These are phyloP conservation scores for Sclerospora graminicola DNA, from an alignment of 352 stramenopile genomes.

Conservation along the genomic window DNA sequence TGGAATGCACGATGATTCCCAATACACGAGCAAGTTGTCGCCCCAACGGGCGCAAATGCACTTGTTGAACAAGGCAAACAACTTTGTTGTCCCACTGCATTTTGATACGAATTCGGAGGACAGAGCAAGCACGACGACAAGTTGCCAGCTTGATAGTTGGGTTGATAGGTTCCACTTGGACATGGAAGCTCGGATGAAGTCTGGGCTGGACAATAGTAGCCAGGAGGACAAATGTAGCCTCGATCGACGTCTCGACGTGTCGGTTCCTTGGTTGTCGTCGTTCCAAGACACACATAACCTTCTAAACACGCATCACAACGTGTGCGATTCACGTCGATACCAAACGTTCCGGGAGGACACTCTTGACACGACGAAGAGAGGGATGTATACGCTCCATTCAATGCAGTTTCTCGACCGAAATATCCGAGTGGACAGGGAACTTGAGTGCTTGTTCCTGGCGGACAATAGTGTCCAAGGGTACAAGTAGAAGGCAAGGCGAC, in stretches of 20 bases:
- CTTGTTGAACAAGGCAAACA: conserved; percentile 87
- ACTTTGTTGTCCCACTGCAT: conserved; percentile 36
- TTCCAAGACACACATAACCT: conserved; percentile 73
- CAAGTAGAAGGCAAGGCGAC: too few relatives aligned
- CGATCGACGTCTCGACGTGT: conserved; percentile 62
- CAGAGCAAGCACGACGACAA: conserved; percentile 54
- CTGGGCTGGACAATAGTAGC: conserved; percentile 63
- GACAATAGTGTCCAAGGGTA: conserved; percentile 67
- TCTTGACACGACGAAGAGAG: conserved; percentile 51
- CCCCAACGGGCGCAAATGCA: conserved; percentile 38
- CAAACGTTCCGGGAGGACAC: conserved; percentile 73
- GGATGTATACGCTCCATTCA: conserved; percentile 36
- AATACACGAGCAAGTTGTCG: conserved; percentile 69
- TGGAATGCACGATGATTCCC: conserved; percentile 87
- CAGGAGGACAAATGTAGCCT: conserved; percentile 80
- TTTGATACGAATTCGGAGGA: conserved; percentile 71
- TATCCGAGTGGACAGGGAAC: conserved; percentile 76
- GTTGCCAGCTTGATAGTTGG: conserved; percentile 30
- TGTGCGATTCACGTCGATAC: conserved; percentile 70
- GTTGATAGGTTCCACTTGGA: conserved; percentile 72
- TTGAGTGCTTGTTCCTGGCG: conserved; percentile 31
- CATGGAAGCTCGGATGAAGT: conserved; percentile 49
- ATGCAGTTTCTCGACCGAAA: conserved; percentile 37
- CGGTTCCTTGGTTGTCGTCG: conserved; percentile 48
- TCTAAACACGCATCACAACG: conserved; percentile 59